Percentiles rank a stretch among this genome's conserved stretches.
Conservation (phyloP, 208 protist species). For the Spongospora subterranea region DNA sequence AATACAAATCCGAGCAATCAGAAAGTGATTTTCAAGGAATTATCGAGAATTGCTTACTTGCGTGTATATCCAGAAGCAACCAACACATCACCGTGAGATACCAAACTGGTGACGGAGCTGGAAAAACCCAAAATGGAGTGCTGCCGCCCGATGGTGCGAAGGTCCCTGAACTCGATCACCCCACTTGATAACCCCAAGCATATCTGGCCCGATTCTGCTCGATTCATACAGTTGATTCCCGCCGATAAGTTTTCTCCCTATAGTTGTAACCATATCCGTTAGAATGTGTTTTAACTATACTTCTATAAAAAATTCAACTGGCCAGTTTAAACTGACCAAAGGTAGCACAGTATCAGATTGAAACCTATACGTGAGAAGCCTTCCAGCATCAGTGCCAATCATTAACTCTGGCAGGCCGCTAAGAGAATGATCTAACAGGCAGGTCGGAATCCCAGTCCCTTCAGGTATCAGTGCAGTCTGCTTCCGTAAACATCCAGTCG, state of each 20-base stretch:
- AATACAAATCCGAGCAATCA: too few species aligned
- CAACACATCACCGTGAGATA: background rate
- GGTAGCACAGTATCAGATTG: constrained; percentile 17
- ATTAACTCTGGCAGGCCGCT: background rate
- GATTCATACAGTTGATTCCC: background rate
- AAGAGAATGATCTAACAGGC: background rate
- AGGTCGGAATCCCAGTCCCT: background rate
- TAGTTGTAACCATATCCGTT: background rate
- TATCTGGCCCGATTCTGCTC: background rate
- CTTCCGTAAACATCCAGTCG: background rate
- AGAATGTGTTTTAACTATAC: background rate
- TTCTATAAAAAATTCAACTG: background rate
- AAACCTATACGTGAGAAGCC: background rate
- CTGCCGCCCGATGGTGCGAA: background rate
- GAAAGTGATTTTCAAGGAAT: background rate
- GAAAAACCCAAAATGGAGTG: background rate
- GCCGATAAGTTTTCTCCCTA: background rate
- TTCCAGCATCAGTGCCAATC: background rate
- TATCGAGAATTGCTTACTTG: background rate
- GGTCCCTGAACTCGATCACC: background rate
- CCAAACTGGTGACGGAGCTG: background rate
- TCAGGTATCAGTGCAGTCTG: background rate
- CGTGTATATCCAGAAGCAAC: background rate
- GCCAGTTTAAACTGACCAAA: background rate
- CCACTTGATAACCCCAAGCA: background rate